Conservation (phyloP, 768 basidiomycete genomes). For the Leucosporidium scottii region DNA sequence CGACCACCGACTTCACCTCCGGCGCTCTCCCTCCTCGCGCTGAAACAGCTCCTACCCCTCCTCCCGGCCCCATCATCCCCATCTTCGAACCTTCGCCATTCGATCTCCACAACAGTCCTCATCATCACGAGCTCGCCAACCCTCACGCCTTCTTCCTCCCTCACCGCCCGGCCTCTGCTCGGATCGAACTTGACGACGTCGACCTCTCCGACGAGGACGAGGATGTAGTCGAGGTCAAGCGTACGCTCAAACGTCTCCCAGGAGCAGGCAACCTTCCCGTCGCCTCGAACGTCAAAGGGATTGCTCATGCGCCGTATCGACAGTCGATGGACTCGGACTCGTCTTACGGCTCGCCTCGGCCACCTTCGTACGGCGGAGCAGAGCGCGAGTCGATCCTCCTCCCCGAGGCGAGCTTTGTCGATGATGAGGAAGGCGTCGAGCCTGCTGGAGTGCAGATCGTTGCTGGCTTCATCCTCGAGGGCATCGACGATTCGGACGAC, state of each 20-base stretch:
- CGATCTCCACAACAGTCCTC: neutral
- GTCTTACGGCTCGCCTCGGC: slow-evolving; percentile 12
- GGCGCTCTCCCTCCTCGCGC: slow-evolving; percentile 53
- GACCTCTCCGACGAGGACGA: slow-evolving; percentile 34
- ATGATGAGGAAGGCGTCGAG: slow-evolving; percentile 22
- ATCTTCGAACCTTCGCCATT: slow-evolving; percentile 6
- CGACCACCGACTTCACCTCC: slow-evolving; percentile 37
- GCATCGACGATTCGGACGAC: slow-evolving; percentile 51
- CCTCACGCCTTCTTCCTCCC: neutral
- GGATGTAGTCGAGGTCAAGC: slow-evolving; percentile 25
- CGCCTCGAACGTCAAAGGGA: neutral
- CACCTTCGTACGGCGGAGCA: neutral
- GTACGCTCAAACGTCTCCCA: slow-evolving; percentile 34
- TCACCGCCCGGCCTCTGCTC: slow-evolving; percentile 1
- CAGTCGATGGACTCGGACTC: slow-evolving; percentile 11
- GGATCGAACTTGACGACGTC: slow-evolving; percentile 38
- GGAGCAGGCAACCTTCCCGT: slow-evolving; percentile 29
- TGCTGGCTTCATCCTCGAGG: slow-evolving; percentile 48
- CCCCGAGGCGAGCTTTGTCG: slow-evolving; percentile 5
- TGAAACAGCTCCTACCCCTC: slow-evolving; percentile 41
- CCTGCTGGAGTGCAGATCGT: slow-evolving; percentile 44
- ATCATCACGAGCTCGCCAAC: neutral
- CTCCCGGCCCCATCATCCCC: neutral
- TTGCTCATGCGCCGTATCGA: neutral
- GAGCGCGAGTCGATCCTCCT: slow-evolving; percentile 20